Percentiles rank a stretch among this genome's conserved stretches.
These are phyloP conservation scores for Apiotrichum akiyoshidainum DNA, from an alignment of 1,284 basidiomycete genomes.

Conservation along the genomic window DNA sequence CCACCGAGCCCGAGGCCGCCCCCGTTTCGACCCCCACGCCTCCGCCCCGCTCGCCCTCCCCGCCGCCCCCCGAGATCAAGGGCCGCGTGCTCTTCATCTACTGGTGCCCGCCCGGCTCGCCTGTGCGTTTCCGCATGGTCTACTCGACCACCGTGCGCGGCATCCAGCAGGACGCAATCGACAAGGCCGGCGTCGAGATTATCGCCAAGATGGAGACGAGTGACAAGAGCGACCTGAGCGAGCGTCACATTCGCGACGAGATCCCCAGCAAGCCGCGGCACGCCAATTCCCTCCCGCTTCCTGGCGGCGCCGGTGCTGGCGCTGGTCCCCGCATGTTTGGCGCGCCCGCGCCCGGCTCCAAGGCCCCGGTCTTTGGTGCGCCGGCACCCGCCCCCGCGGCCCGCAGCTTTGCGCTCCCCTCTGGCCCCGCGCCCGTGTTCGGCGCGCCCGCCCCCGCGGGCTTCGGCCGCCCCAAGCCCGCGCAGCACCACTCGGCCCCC, in stretches of 20 bases:
- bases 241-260: slow-evolving; percentile 59
- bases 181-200: slow-evolving; percentile 53
- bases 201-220: slow-evolving; percentile 67
- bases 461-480: slow-evolving; percentile 10
- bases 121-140: slow-evolving; percentile 78
- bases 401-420: slow-evolving; percentile 29
- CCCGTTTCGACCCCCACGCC: not conserved
- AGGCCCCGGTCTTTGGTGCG: slow-evolving; percentile 17
- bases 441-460: slow-evolving; percentile 18
- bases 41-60: slow-evolving; percentile 9
- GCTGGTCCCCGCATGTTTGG: slow-evolving; percentile 9
- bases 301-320: not conserved
- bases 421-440: slow-evolving; percentile 20
- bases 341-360: slow-evolving; percentile 18
- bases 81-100: slow-evolving; percentile 71
- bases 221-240: slow-evolving; percentile 68
- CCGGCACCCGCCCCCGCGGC: slow-evolving; percentile 23
- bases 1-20: slow-evolving; percentile 8
- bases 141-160: slow-evolving; percentile 68
- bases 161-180: slow-evolving; percentile 60
- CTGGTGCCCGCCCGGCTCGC: slow-evolving; percentile 73
- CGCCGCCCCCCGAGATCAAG: slow-evolving; percentile 23
- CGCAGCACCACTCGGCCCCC: not conserved
- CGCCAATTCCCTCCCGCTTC: slow-evolving; percentile 7
- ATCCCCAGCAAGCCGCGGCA: slow-evolving; percentile 9